Conservation (phyloP, 129 eudicot species). For the Pittosporum tobira region DNA sequence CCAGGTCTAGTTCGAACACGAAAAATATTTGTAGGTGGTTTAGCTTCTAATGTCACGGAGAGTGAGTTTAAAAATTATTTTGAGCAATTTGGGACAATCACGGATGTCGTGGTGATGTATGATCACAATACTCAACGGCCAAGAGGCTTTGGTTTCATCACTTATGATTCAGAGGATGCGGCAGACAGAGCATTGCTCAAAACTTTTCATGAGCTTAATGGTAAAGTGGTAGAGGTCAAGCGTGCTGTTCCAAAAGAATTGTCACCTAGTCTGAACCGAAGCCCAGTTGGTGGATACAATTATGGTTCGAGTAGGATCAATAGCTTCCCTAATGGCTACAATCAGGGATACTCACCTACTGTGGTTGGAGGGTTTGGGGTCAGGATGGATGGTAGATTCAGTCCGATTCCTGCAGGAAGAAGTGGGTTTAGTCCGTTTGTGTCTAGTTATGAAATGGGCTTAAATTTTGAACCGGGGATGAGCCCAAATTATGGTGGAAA, state of each 20-base stretch:
- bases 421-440: constrained; percentile 39
- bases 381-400: constrained; percentile 48
- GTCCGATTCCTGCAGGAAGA: constrained; percentile 33
- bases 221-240: constrained; percentile 67
- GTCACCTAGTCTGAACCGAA: constrained; percentile 44
- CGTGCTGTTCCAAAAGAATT: constrained; percentile 64
- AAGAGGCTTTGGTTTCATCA: constrained; percentile 70
- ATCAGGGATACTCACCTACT: constrained; percentile 43
- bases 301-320: constrained; percentile 43
- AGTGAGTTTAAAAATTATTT: constrained; percentile 51
- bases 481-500: constrained; percentile 27
- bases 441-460: constrained; percentile 51
- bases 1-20: constrained; percentile 45
- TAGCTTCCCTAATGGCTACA: constrained; percentile 38
- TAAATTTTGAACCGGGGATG: constrained; percentile 49
- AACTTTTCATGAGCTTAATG: constrained; percentile 56
- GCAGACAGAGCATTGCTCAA: constrained; percentile 43
- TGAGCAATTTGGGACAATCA: constrained; percentile 59
- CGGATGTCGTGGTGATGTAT: constrained; percentile 76
- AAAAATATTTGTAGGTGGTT: constrained; percentile 69
- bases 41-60: constrained; percentile 64
- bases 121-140: constrained; percentile 72
- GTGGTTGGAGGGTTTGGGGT: constrained; percentile 47
- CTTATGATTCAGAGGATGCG: constrained; percentile 59
- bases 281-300: constrained; percentile 38